Conservation (phyloP, 2,329 filamentous ascomycete genomes). For the Trichoderma lentiforme region DNA sequence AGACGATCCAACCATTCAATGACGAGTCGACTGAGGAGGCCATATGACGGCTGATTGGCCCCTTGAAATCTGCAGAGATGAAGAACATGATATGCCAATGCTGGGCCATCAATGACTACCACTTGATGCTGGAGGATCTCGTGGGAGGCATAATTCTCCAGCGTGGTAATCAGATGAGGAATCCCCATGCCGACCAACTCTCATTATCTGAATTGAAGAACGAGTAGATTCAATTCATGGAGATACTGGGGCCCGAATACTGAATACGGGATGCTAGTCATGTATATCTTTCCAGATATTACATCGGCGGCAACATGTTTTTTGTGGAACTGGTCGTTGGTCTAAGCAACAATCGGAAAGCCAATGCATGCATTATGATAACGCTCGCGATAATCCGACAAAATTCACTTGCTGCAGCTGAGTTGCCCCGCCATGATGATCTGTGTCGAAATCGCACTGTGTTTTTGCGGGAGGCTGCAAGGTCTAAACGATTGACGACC, state of each 20-base stretch:
- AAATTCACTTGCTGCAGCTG: not conserved
- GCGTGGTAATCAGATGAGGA: conserved; percentile 49
- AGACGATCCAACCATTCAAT: conserved; percentile 63
- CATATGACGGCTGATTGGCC: conserved; percentile 59
- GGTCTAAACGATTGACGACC: not conserved
- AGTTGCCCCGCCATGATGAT: conserved; percentile 1
- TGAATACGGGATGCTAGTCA: not conserved
- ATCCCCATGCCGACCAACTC: conserved; percentile 51
- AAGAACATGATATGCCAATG: conserved; percentile 71
- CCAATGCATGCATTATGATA: not conserved
- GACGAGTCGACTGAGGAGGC: conserved; percentile 57
- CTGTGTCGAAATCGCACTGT: not conserved
- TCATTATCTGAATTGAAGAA: not conserved
- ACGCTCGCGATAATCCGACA: not conserved
- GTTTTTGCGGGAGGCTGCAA: not conserved
- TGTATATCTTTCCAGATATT: not conserved
- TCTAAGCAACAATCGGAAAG: not conserved
- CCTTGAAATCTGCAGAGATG: conserved; percentile 51
- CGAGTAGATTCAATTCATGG: not conserved
- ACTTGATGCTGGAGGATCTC: conserved; percentile 39
- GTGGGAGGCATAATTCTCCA: conserved; percentile 50
- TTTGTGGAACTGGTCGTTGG: not conserved
- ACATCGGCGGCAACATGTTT: not conserved
- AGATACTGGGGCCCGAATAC: not conserved
- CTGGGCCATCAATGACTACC: conserved; percentile 72